Base-by-base conservation (phyloP, 345 rosid species). In the Limnanthes douglasii region DNA sequence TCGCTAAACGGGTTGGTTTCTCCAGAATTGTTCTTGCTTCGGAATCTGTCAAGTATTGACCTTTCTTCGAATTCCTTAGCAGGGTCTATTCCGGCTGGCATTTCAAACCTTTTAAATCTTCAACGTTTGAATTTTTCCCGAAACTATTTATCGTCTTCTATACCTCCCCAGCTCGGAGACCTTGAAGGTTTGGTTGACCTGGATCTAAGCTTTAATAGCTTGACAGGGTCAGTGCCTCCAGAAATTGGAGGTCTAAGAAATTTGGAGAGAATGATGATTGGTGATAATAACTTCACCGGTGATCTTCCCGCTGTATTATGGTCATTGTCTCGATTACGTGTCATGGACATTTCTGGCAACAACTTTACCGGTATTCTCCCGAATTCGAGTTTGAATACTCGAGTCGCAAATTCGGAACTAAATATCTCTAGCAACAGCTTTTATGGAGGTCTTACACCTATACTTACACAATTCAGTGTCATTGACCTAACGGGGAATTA, bases 151-250 rank as follows among this genome's bases (percentile, higher is more conserved):
- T 51, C 75, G 1, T 69, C 84, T 51, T 32, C 70, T 1, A 54
- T 79, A 55, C 95, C 97, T 48, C 54, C 62, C 16, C 71, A 77
- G 56, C 73, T 90, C n/a, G 92, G 95, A 17, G 64, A 74, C 51
- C 78, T 90, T 18, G 29, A 19, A 30, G 57, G 53, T 48, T 66
- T 90, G 66, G 49, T 62, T 37, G 68, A 68, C 44, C 83, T 84
- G 52, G 94, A 81, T 73, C 73, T 81, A 39, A 68, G 78, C 59
- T 50, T 54, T 45, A 81, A 81, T 62, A 41, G 29, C 7, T 49
- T 81, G 43, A 56, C 75, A 4, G 83, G 94, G 16, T 54, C 63
- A 15, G 45, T 73, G 38, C 78, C 94, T 2, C 45, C 26, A 1
- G 73, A 70, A 25, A 60, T 76, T 46, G 43, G 60, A 41, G 65